Percentiles rank a stretch among this genome's conserved stretches.
phyloP scores from a whole-genome alignment of 2,329 filamentous ascomycete genomes.

The Paraphaeosphaeria sporulosa region DNA sequence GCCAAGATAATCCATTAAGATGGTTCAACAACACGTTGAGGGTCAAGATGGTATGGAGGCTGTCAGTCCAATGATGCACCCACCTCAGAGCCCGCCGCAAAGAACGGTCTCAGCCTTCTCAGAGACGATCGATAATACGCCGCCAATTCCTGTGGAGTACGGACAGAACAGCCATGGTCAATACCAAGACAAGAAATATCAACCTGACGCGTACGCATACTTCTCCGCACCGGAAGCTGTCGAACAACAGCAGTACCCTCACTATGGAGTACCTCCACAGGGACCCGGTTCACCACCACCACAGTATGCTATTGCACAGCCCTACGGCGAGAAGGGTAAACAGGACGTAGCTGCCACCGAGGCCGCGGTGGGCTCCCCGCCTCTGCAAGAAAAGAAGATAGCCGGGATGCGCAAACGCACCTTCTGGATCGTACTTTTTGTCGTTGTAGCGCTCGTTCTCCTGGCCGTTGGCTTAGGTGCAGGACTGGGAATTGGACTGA shows the following conservation, averaged over 20 bases:
- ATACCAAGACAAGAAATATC: constrained; percentile 15
- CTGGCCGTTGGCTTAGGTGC: constrained; percentile 48
- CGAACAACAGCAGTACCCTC: constrained; percentile 12
- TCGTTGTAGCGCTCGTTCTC: constrained; percentile 38
- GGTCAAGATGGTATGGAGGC: constrained; percentile 16
- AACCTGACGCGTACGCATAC: constrained; percentile 12
- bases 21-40: constrained; percentile 12
- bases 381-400: constrained; percentile 24
- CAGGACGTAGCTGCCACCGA: constrained; percentile 5
- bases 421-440: constrained; percentile 31
- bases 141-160: constrained; percentile 17
- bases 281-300: constrained; percentile 14
- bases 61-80: constrained; percentile 11
- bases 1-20: constrained; percentile 9
- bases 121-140: constrained; percentile 18
- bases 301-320: constrained; percentile 2
- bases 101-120: constrained; percentile 12
- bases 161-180: constrained; percentile 2
- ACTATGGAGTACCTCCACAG: constrained; percentile 13
- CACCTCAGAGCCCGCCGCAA: constrained; percentile 2
- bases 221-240: constrained; percentile 20
- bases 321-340: constrained; percentile 12
- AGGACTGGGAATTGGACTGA: constrained; percentile 43
- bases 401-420: constrained; percentile 35
- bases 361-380: background rate